A percentile compares a stretch with the other conserved stretches of the same genome.
These are phyloP conservation scores for Allium cepa DNA, from an alignment of 106 monocot genomes.

Conservation along the genomic window DNA sequence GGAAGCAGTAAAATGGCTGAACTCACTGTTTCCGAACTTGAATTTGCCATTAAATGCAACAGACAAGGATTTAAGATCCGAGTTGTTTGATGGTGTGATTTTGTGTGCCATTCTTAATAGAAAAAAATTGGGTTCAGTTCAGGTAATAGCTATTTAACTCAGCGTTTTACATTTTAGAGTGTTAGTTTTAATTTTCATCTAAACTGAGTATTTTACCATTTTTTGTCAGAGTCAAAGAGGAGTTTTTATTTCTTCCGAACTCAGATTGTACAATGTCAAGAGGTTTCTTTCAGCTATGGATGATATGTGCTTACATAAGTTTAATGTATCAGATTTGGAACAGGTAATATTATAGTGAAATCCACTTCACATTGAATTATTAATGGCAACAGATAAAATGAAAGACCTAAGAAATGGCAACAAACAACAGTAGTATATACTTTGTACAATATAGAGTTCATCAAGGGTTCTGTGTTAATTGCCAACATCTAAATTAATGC, in stretches of 20 bases:
- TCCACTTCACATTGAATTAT: too few species aligned
- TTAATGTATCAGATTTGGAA: slow-evolving; percentile 34
- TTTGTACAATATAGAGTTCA: too few species aligned
- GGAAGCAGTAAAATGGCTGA: slow-evolving; percentile 52
- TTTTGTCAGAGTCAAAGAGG: slow-evolving; percentile 32
- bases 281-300: slow-evolving; percentile 49
- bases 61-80: slow-evolving; percentile 43
- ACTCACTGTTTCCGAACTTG: slow-evolving; percentile 44
- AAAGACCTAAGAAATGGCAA: too few species aligned
- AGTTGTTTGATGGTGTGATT: slow-evolving; percentile 36
- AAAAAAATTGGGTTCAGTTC: slow-evolving; percentile 14
- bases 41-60: slow-evolving; percentile 38
- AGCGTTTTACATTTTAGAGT: neutral
- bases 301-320: slow-evolving; percentile 34
- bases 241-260: slow-evolving; percentile 23
- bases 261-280: slow-evolving; percentile 24
- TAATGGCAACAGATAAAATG: too few species aligned
- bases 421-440: too few species aligned
- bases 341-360: slow-evolving; percentile 17
- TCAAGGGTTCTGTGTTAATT: too few species aligned
- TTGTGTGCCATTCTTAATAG: slow-evolving; percentile 37
- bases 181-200: neutral
- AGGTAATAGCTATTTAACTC: neutral
- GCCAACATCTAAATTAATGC: too few species aligned
- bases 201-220: neutral